phyloP scores from a whole-genome alignment of 1,284 basidiomycete species.

The Laetiporus sulphureus region DNA sequence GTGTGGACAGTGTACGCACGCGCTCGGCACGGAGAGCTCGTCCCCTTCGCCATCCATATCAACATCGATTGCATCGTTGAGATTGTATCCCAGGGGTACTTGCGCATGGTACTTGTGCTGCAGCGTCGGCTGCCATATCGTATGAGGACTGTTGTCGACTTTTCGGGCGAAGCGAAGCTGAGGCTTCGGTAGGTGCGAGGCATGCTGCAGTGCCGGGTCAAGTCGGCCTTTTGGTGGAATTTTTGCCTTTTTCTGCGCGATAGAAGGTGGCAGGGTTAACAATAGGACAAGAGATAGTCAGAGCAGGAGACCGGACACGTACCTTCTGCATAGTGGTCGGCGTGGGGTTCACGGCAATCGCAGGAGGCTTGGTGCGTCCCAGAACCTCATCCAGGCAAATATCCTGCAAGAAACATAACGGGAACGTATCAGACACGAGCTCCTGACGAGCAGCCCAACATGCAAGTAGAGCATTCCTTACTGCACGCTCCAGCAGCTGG shows the following conservation, averaged over 20 bases:
- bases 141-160: conserved; percentile 47
- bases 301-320: too few relatives aligned
- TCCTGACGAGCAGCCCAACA: neutral
- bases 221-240: conserved; percentile 32
- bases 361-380: conserved; percentile 64
- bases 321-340: conserved; percentile 25
- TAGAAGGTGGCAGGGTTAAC: neutral
- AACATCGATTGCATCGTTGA: too few relatives aligned
- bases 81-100: conserved; percentile 65
- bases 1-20: conserved; percentile 17
- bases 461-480: conserved; percentile 30
- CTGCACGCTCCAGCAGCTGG: conserved; percentile 78
- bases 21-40: conserved; percentile 18
- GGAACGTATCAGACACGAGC: neutral
- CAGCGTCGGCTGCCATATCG: conserved; percentile 54
- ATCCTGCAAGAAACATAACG: too few relatives aligned
- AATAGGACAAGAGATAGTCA: too few relatives aligned
- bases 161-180: conserved; percentile 64
- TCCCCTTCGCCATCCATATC: conserved; percentile 35
- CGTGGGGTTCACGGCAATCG: conserved; percentile 46
- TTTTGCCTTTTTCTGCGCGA: conserved; percentile 22
- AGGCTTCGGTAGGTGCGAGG: conserved; percentile 69
- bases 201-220: conserved; percentile 62
- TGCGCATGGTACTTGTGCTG: conserved; percentile 75
- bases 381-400: conserved; percentile 74